These are phyloP conservation scores for Diversispora epigaea DNA, from an alignment of 192 early-diverging fungal species.

Conservation along the genomic window DNA sequence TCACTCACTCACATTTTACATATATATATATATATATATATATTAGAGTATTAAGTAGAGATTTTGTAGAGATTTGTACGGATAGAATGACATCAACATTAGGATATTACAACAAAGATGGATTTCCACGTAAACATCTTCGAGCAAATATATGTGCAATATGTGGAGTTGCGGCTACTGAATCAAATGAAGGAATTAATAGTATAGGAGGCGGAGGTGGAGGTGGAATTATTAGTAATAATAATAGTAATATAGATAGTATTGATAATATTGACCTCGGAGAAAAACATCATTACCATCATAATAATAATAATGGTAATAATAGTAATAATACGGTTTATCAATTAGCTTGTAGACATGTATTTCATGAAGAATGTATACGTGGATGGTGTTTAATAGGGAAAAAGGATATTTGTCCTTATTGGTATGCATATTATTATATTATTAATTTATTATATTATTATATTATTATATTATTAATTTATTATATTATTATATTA, in stretches of 20 bases:
- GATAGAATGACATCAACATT: conserved; percentile 63
- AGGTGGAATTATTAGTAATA: neutral
- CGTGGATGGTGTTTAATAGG: conserved; percentile 65
- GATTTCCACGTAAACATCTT: conserved; percentile 57
- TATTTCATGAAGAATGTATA: conserved; percentile 65
- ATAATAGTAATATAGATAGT: neutral
- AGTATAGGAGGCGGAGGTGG: no score
- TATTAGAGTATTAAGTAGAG: conserved; percentile 54
- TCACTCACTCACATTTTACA: neutral
- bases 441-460: neutral
- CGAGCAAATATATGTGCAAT: conserved; percentile 56
- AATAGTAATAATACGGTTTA: conserved; percentile 17
- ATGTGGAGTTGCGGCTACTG: conserved; percentile 41
- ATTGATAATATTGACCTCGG: neutral
- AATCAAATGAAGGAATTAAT: neutral
- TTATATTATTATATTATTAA: neutral
- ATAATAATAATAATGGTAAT: no score
- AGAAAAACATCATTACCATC: no score
- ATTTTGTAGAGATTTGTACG: conserved; percentile 63
- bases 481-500: neutral
- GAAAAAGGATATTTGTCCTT: conserved; percentile 65
- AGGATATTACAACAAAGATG: conserved; percentile 63
- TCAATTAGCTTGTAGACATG: conserved; percentile 52
- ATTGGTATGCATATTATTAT: conserved; percentile 42
- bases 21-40: neutral